These are phyloP conservation scores for Antrodiella citrinella DNA, from an alignment of 768 basidiomycete genomes.

Conservation along the genomic window DNA sequence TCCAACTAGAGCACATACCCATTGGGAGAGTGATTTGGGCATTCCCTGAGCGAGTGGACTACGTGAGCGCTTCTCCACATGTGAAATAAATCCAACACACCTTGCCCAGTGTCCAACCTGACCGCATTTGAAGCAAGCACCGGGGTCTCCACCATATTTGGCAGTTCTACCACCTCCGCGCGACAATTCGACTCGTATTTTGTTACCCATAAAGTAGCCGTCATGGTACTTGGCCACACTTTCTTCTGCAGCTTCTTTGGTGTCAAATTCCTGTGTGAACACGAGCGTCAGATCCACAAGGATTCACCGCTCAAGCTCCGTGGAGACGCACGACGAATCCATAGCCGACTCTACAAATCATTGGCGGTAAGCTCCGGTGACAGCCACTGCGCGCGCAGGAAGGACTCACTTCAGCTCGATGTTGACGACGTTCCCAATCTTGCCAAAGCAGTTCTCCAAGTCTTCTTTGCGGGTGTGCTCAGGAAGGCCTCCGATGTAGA, in stretches of 20 bases:
- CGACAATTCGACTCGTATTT: constrained; percentile 81
- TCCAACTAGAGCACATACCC: constrained; percentile 28
- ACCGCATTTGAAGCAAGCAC: constrained; percentile 84
- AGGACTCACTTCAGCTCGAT: constrained; percentile 78
- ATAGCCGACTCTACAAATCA: constrained; percentile 60
- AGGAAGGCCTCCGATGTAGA: constrained; percentile 86
- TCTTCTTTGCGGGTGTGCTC: constrained; percentile 84
- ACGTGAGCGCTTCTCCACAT: constrained; percentile 3
- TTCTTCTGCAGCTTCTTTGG: constrained; percentile 71
- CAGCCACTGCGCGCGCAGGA: background rate
- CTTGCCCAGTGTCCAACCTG: constrained; percentile 86
- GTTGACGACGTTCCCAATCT: constrained; percentile 66
- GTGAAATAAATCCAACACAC: constrained; percentile 30
- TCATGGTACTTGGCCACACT: constrained; percentile 85
- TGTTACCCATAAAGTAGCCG: constrained; percentile 88
- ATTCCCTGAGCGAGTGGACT: constrained; percentile 53
- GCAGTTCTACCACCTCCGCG: constrained; percentile 77
- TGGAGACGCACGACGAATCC: constrained; percentile 81
- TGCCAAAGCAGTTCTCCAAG: constrained; percentile 78
- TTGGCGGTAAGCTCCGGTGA: constrained; percentile 10
- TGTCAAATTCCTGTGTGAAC: constrained; percentile 68
- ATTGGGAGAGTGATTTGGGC: constrained; percentile 42
- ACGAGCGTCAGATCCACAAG: background rate
- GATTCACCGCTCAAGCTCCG: background rate
- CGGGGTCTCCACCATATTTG: constrained; percentile 78